phyloP scores from a whole-genome alignment of 129 eudicot genomes.

The Kitagawia praeruptora region DNA sequence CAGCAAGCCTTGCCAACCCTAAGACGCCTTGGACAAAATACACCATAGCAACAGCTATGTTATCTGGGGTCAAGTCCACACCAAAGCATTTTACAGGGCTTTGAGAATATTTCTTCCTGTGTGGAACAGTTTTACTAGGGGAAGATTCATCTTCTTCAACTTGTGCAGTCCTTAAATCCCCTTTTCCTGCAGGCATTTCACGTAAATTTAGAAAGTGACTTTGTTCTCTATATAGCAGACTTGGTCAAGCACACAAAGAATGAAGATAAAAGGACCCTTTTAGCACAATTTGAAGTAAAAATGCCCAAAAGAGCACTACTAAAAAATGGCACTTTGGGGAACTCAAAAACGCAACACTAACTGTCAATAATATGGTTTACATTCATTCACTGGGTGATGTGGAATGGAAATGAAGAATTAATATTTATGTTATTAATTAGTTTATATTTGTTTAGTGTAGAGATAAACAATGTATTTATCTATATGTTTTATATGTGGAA shows the following conservation, averaged over 20 bases:
- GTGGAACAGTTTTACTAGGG: conserved; percentile 34
- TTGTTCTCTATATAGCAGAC: not conserved
- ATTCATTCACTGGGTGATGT: too few relatives aligned
- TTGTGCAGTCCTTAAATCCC: conserved; percentile 23
- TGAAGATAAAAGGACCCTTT: too few relatives aligned
- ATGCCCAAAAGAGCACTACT: too few relatives aligned
- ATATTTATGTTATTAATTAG: too few relatives aligned
- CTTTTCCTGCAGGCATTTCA: conserved; percentile 34
- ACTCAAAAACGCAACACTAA: too few relatives aligned
- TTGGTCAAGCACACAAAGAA: not conserved
- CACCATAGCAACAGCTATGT: conserved; percentile 90
- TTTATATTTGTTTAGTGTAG: too few relatives aligned
- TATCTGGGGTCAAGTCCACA: conserved; percentile 91
- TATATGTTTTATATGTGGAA: too few relatives aligned
- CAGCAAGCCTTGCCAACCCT: conserved; percentile 93
- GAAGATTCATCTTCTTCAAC: conserved; percentile 29
- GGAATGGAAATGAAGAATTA: too few relatives aligned
- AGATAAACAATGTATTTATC: too few relatives aligned
- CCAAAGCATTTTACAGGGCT: conserved; percentile 52
- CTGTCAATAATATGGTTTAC: too few relatives aligned
- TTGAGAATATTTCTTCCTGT: conserved; percentile 35
- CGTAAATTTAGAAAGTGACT: not conserved
- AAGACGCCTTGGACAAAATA: conserved; percentile 98
- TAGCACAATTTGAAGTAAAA: too few relatives aligned
- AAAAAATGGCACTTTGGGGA: too few relatives aligned